Evolutionary conservation across 139 green algal species (phyloP).

Genomic region (Pleodorina starrii): DNA sequence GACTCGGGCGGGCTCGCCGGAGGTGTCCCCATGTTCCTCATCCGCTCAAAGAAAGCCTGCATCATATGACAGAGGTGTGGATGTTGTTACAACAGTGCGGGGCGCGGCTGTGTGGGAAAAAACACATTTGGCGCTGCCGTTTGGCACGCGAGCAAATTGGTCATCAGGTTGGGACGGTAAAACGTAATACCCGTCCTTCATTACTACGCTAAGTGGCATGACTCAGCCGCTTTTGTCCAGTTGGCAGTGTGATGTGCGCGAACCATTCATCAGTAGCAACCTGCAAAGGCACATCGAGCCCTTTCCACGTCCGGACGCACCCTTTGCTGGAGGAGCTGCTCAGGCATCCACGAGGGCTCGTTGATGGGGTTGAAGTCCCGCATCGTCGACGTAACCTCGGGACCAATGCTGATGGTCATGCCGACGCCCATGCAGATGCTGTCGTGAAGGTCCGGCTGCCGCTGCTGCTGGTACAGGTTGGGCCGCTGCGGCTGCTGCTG

Average conservation of each 20-base stretch:
- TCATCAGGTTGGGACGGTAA: neutral
- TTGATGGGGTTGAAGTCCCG: slow-evolving; percentile 78
- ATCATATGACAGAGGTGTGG: too few species aligned
- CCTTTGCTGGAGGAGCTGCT: neutral
- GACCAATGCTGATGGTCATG: slow-evolving; percentile 44
- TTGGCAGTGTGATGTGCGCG: too few species aligned
- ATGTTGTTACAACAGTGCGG: too few species aligned
- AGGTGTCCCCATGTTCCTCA: neutral
- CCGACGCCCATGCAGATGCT: slow-evolving; percentile 39
- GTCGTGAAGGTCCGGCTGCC: slow-evolving; percentile 26
- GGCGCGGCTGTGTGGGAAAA: too few species aligned
- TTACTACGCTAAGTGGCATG: neutral
- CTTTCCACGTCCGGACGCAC: too few species aligned
- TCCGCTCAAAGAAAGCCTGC: slow-evolving; percentile 12
- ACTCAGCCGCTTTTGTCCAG: neutral
- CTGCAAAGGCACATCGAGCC: too few species aligned
- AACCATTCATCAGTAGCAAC: too few species aligned
- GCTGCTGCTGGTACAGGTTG: slow-evolving; percentile 2
- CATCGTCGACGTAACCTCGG: slow-evolving; percentile 40
- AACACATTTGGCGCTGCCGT: too few species aligned
- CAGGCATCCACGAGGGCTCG: slow-evolving; percentile 78
- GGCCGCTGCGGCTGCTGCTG: slow-evolving; percentile 18
- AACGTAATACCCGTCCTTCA: neutral
- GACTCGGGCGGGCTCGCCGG: neutral
- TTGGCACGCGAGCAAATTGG: too few species aligned